Evolutionary conservation across 805 yeast genomes (phyloP), one percentile per base, ranked within the genome.

Genomic region (Tetrapisispora pingtungensis): DNA sequence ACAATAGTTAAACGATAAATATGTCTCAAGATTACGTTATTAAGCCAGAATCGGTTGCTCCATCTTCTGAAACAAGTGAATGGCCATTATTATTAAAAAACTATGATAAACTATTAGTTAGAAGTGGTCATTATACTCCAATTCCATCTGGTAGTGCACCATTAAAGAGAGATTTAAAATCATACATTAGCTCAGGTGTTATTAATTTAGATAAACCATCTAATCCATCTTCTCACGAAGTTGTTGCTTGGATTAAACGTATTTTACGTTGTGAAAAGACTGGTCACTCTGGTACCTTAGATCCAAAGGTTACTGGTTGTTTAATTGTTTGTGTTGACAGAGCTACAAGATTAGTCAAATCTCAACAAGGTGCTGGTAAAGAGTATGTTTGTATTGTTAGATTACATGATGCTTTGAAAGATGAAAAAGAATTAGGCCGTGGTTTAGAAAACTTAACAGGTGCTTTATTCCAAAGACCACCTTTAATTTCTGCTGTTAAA

Each of bases 301-400:
- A 93, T 74, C 98, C 98, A 53, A 86, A 86, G 69, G 98, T 93
- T 61, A 93, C 98, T 41, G 98, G 98, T 54, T 93, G 98, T 75
- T 75, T 93, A 66, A 93, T 93, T 66, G 98, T 93, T 49, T 93
- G 98, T 78, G 77, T 93, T 55, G 98, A 93, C 70, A 81, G 96
- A 66, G 98, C 98, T 47, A 93, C 98, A 45, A 81, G 98, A 71
- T 76, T 93, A 63, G 98, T 93, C 55, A 93, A 93, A 70, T 86
- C 96, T 44, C 98, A 93, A 73, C 98, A 93, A 70, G 97, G 97
- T 72, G 98, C 98, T 39, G 98, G 98, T 77, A 93, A 93, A 68
- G 98, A 93, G 80, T 93, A 93, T 71, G 98, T 93, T 45, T 93
- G 97, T 74, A 87, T 93, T 55, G 93, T 86, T 47, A 81, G 97